These are phyloP conservation scores for Candida caryicola DNA, from an alignment of 805 yeast species.

Conservation along the genomic window DNA sequence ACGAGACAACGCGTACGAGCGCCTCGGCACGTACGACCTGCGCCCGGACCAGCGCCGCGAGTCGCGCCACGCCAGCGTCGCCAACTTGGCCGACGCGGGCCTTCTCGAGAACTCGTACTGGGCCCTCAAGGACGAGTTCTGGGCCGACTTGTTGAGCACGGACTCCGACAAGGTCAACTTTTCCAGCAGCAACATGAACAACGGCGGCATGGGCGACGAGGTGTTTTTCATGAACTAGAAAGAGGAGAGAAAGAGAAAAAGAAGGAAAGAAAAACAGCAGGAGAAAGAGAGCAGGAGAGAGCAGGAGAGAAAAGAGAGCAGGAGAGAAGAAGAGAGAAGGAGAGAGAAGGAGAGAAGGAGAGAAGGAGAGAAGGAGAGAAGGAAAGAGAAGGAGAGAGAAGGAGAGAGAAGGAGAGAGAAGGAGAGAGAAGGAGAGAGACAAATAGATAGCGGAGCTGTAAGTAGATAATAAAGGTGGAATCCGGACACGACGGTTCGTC, in stretches of 20 bases:
- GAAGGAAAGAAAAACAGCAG: not conserved
- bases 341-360: not conserved
- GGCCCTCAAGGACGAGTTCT: conserved; percentile 66
- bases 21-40: not conserved
- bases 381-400: too few relatives aligned
- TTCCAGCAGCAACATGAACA: conserved; percentile 18
- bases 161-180: conserved; percentile 35
- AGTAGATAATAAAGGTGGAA: too few relatives aligned
- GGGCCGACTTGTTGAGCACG: conserved; percentile 55
- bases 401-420: too few relatives aligned
- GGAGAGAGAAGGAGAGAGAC: too few relatives aligned
- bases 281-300: not conserved
- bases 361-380: not conserved
- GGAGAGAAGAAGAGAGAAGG: not conserved
- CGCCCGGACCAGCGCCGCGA: not conserved
- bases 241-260: not conserved
- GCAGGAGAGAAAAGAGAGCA: too few relatives aligned
- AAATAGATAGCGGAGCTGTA: too few relatives aligned
- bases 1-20: not conserved
- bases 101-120: conserved; percentile 48
- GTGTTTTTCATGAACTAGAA: conserved; percentile 19
- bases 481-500: too few relatives aligned
- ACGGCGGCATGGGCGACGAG: conserved; percentile 19
- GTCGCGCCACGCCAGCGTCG: not conserved
- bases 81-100: conserved; percentile 26